Evolutionary conservation across 352 stramenopile genomes (phyloP), one percentile per base, ranked within the genome.

Genomic region (Globisporangium rhizosaccharum): DNA sequence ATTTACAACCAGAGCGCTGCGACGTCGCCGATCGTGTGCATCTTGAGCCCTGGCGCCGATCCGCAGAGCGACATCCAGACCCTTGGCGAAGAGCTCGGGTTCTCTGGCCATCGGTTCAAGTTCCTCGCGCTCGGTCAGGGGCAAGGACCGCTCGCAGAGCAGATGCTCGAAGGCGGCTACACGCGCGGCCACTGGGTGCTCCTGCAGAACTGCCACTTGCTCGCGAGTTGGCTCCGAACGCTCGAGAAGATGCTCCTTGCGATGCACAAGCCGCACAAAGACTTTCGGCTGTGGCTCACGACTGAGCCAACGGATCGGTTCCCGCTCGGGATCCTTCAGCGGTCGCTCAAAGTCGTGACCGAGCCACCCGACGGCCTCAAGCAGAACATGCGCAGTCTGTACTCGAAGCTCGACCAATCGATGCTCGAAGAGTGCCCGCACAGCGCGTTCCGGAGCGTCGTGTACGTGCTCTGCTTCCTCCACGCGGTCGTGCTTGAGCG

Each of bases 381-480:
- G 70, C 90, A 98, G 54, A 98, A 98, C 61, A 98, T 98, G 94
- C 83, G 93, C 14, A 94, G 88, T 55, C 79, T 96, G 37, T 97
- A 97, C 67, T 77, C 76, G 14, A 97, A 97, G 62, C 82, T 98
- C 26, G 92, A 97, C 65, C 70, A 96, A 48, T 68, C 68, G 17
- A 85, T 92, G 66, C 68, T 98, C 17, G 92, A 98, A 20, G 94
- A 97, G 66, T 98, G 94, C 59, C 90, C 92, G 1, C 92, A 98
- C 57, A 63, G 72, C 39, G 92, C 91, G 6, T 98, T 98, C 73
- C 78, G 79, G 8, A 89, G 90, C n/a, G 86, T 97, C 12, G 79
- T 98, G 3, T 98, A 98, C 61, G 92, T 98, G 25, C 66, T 98
- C n/a, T 96, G 90, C 47, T 98, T 98, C 65, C 62, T 98, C 39